Conservation (phyloP, 139 green algal genomes). For the Chlorella sp. region DNA sequence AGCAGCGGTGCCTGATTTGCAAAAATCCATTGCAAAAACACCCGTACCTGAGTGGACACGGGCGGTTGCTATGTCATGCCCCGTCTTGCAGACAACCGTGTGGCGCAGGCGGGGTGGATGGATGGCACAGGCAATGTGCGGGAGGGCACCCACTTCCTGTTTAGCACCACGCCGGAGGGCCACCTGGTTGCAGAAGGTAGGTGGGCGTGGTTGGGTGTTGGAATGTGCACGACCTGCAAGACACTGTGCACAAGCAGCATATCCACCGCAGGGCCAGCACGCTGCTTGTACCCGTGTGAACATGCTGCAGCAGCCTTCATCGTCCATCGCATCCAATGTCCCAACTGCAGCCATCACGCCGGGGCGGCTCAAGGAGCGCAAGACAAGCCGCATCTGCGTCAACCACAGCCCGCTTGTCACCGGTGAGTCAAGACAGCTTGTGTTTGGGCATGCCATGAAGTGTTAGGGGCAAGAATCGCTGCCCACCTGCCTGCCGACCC, state of each 20-base stretch:
- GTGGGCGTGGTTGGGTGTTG: not conserved
- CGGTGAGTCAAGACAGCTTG: not conserved
- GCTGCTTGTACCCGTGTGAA: not conserved
- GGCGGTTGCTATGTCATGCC: too few relatives aligned
- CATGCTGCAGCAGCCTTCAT: not conserved
- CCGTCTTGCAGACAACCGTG: slow-evolving; percentile 26
- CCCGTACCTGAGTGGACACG: too few relatives aligned
- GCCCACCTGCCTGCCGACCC: too few relatives aligned
- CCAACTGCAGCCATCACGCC: slow-evolving; percentile 37
- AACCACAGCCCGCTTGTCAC: slow-evolving; percentile 6
- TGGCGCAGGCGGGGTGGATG: slow-evolving; percentile 23
- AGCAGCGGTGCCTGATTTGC: too few relatives aligned
- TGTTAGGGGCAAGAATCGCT: not conserved
- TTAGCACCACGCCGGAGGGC: slow-evolving; percentile 13
- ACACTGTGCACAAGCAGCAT: not conserved
- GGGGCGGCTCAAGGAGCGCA: slow-evolving; percentile 31
- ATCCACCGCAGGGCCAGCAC: too few relatives aligned
- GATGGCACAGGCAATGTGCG: slow-evolving; percentile 4
- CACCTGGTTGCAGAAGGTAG: slow-evolving; percentile 31
- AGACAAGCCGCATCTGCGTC: slow-evolving; percentile 11
- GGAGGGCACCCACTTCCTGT: slow-evolving; percentile 44
- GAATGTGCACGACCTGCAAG: not conserved
- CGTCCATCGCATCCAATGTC: not conserved
- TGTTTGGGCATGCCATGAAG: not conserved
- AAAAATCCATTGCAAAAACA: too few relatives aligned